These are phyloP conservation scores for Monosporascus sp. DNA, from an alignment of 2,329 filamentous ascomycete genomes.

Conservation along the genomic window DNA sequence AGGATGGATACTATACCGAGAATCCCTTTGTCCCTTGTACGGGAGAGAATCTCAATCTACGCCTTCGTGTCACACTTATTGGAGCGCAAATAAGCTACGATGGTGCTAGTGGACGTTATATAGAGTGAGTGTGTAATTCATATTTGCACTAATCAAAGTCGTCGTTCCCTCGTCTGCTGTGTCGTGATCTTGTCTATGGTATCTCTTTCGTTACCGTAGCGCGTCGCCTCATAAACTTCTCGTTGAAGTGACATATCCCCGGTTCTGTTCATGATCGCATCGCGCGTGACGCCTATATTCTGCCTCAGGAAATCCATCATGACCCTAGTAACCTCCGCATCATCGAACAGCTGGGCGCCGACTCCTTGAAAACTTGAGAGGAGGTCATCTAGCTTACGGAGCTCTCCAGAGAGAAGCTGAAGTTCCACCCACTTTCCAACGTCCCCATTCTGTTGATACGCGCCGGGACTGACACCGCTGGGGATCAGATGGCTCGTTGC, in stretches of 20 bases:
- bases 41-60: too few species aligned
- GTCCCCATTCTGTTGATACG: slow-evolving; percentile 40
- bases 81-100: too few species aligned
- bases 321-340: slow-evolving; percentile 38
- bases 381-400: slow-evolving; percentile 42
- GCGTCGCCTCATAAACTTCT: background rate
- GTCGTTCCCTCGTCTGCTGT: background rate
- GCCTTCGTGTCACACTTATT: too few species aligned
- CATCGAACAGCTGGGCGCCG: slow-evolving; percentile 33
- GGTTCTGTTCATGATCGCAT: slow-evolving; percentile 34
- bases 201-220: background rate
- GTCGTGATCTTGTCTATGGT: background rate
- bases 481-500: slow-evolving; percentile 8
- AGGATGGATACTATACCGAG: too few species aligned
- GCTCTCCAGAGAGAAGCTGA: slow-evolving; percentile 42
- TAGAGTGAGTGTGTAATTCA: too few species aligned
- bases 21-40: too few species aligned
- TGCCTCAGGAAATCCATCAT: slow-evolving; percentile 42
- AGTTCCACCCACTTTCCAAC: slow-evolving; percentile 42
- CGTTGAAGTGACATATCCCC: slow-evolving; percentile 22
- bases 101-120: too few species aligned
- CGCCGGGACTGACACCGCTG: slow-evolving; percentile 37
- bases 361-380: slow-evolving; percentile 39
- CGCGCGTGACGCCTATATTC: slow-evolving; percentile 37
- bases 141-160: too few species aligned